These are phyloP conservation scores for Xylaria sp. DNA, from an alignment of 2,329 filamentous ascomycete species.

Conservation along the genomic window DNA sequence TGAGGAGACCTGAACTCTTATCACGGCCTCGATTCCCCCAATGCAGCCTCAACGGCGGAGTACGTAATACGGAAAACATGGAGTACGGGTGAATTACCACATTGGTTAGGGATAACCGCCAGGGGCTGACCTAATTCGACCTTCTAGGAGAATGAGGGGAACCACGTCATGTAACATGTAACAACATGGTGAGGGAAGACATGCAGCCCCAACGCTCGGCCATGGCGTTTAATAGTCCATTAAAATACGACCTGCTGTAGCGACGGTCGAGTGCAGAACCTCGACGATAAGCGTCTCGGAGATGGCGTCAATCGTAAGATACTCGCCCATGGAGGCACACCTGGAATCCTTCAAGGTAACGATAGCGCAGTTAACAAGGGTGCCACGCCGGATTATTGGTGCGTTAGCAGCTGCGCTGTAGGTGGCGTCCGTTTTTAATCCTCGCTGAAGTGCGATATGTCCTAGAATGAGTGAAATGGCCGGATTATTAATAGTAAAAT, in stretches of 20 bases:
- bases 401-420: background rate
- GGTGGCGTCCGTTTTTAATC: background rate
- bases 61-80: background rate
- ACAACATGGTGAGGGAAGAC: background rate
- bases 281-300: background rate
- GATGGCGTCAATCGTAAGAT: conserved; percentile 1
- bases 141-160: background rate
- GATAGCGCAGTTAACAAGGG: background rate
- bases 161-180: background rate
- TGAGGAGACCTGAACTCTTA: background rate
- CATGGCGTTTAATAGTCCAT: background rate
- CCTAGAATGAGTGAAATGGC: background rate
- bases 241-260: background rate
- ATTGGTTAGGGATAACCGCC: background rate
- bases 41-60: background rate
- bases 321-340: background rate
- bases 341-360: background rate
- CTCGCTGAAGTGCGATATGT: background rate
- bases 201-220: background rate
- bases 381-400: background rate
- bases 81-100: background rate
- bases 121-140: background rate
- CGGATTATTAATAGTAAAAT: background rate
- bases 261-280: background rate
- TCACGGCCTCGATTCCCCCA: background rate